These are phyloP conservation scores for Paracorniculantispora psalliotae DNA, from an alignment of 2,329 filamentous ascomycete species.

Conservation along the genomic window DNA sequence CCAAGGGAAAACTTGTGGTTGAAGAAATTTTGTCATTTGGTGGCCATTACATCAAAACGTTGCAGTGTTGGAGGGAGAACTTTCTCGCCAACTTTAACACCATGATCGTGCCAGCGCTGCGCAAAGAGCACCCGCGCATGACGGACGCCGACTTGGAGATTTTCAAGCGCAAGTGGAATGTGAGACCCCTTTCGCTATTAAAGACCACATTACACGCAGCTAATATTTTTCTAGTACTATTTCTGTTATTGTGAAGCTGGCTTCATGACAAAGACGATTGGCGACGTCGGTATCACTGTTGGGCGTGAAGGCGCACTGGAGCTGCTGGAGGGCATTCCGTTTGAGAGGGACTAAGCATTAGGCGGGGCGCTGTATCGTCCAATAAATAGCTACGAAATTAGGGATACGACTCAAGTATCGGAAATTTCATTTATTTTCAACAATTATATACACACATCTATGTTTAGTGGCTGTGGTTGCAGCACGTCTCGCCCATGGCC, in stretches of 20 bases:
- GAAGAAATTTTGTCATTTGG: slow-evolving; percentile 68
- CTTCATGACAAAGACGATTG: slow-evolving; percentile 65
- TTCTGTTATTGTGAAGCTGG: slow-evolving; percentile 72
- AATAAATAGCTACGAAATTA: background rate
- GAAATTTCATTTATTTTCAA: background rate
- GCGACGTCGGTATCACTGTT: slow-evolving; percentile 68
- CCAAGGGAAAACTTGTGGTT: slow-evolving; percentile 57
- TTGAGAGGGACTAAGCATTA: slow-evolving; percentile 34
- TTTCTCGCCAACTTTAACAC: slow-evolving; percentile 59
- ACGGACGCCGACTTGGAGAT: slow-evolving; percentile 58
- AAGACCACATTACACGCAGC: too few relatives aligned
- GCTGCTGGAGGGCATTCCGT: slow-evolving; percentile 64
- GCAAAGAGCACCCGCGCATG: slow-evolving; percentile 53
- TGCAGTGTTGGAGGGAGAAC: slow-evolving; percentile 62
- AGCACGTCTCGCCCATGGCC: slow-evolving; percentile 21
- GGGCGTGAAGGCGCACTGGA: slow-evolving; percentile 59
- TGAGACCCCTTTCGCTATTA: too few relatives aligned
- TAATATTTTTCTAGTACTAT: slow-evolving; percentile 50
- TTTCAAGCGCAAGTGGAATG: slow-evolving; percentile 68
- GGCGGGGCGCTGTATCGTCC: background rate
- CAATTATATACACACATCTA: background rate
- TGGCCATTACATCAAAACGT: slow-evolving; percentile 65
- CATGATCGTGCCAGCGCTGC: slow-evolving; percentile 55
- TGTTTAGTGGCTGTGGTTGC: slow-evolving; percentile 5
- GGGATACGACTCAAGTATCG: background rate